phyloP scores from a whole-genome alignment of 306 rosid genomes.

The Gastrolobium bilobum region DNA sequence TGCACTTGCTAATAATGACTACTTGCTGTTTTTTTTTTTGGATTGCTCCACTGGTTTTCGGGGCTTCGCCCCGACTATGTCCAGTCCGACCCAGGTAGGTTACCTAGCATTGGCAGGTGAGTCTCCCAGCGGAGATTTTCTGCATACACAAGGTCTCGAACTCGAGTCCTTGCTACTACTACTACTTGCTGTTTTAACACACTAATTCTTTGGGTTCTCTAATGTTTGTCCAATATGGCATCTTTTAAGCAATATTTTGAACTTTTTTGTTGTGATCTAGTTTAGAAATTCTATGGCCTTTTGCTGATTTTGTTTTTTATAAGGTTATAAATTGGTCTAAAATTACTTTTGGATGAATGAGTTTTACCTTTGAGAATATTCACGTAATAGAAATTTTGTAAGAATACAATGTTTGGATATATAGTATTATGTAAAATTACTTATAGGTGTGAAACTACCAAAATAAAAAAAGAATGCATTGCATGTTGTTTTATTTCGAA shows the following conservation, averaged over 20 bases:
- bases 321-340: neutral
- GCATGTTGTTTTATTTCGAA: neutral
- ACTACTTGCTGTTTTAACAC: neutral
- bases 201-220: neutral
- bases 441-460: neutral
- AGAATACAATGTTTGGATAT: neutral
- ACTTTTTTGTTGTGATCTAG: neutral
- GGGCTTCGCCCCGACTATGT: too few relatives aligned
- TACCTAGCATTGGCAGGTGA: too few relatives aligned
- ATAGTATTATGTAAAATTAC: neutral
- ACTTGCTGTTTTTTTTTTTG: neutral
- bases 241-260: neutral
- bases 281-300: neutral
- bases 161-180: too few relatives aligned
- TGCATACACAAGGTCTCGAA: too few relatives aligned
- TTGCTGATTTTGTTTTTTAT: conserved; percentile 1
- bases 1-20: neutral
- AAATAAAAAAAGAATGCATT: neutral
- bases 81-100: too few relatives aligned
- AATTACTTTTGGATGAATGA: neutral
- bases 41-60: too few relatives aligned
- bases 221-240: neutral
- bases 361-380: conserved; percentile 1
- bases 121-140: too few relatives aligned
- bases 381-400: conserved; percentile 13